Evolutionary conservation across 2,329 filamentous ascomycete genomes (phyloP), one percentile per base, ranked within the genome.

Genomic region (Phyllosticta citribraziliensis): DNA sequence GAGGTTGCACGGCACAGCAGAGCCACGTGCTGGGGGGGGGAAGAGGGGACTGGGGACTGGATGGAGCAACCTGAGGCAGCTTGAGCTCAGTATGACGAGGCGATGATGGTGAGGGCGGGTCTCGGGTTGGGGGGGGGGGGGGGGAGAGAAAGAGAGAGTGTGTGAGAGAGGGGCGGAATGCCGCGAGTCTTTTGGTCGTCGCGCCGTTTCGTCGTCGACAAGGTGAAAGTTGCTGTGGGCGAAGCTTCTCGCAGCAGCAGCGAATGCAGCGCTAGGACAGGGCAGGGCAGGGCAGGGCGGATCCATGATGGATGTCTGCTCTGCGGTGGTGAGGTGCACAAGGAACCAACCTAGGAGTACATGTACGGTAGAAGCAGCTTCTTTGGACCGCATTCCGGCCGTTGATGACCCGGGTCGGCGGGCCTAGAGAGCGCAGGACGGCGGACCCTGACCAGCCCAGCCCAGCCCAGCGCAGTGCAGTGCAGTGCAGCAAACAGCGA

Each of bases 1-100:
- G 54, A 40, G 52, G 58, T 56, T 47, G 53, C 58, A 61, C 53
- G 52, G 58, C 58, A 54, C 54, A 61, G 55, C 54, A 40, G 30
- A 56, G 11, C 58, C 58, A 61, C 58, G 58, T 61, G 58, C 58
- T 52, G 52, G 56, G 58, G 58, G 52, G 40, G 52, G 58, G 58
- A 55, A 40, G 11, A 17, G 33, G 14, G 33, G 33, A 40, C 27
- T 30, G 33, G 14, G 33, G 33, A 40, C 27, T 30, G 27, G 27
- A 30, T 22, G 33, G 5, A 40, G 33, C 10, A 40, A 14, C 33
- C 33, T 40, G 33, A 17, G 11, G 33, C 33, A 8, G 30, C 57
- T 27, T 59, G 57, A 24, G 51, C 47, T 40, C 57, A 60, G 30
- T 24, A 60, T 55, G 58, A 60, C 52, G 58, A 60, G 11, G 12